Evolutionary conservation across 306 rosid genomes (phyloP).

Genomic region (Cucurbita maxima): DNA sequence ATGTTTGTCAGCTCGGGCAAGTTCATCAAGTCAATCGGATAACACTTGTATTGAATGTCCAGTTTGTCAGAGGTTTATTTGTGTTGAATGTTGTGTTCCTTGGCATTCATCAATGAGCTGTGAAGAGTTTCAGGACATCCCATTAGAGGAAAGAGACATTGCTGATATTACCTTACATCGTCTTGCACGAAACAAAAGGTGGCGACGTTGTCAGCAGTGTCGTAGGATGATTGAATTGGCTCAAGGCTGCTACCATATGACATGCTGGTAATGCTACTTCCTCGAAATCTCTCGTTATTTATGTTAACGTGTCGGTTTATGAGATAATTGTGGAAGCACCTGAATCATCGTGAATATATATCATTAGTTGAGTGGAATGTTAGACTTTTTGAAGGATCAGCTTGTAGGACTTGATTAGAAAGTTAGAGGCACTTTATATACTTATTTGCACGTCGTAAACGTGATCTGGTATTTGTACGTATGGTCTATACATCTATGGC

Average conservation of each 20-base stretch:
- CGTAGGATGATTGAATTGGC: slow-evolving; percentile 70
- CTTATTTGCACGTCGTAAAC: not conserved
- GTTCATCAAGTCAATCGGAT: slow-evolving; percentile 72
- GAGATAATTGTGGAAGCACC: not conserved
- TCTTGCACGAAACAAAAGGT: slow-evolving; percentile 57
- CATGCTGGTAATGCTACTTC: slow-evolving; percentile 64
- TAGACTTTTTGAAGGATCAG: not conserved
- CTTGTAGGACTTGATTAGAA: not conserved
- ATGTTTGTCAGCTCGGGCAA: slow-evolving; percentile 49
- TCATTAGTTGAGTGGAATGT: not conserved
- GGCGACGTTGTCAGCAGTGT: slow-evolving; percentile 93
- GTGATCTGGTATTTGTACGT: too few relatives aligned
- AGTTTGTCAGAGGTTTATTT: slow-evolving; percentile 67
- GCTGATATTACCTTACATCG: slow-evolving; percentile 56
- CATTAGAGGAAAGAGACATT: slow-evolving; percentile 68
- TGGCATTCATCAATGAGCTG: slow-evolving; percentile 91
- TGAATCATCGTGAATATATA: not conserved
- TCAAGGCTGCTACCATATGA: slow-evolving; percentile 86
- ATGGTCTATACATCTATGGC: too few relatives aligned
- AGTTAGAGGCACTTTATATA: not conserved
- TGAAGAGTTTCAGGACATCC: slow-evolving; percentile 59
- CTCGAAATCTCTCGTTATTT: not conserved
- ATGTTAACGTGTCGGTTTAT: not conserved
- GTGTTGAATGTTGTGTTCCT: slow-evolving; percentile 72
- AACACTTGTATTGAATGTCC: slow-evolving; percentile 79